phyloP scores from a whole-genome alignment of 768 basidiomycete species.

The Phylloporus sp. region DNA sequence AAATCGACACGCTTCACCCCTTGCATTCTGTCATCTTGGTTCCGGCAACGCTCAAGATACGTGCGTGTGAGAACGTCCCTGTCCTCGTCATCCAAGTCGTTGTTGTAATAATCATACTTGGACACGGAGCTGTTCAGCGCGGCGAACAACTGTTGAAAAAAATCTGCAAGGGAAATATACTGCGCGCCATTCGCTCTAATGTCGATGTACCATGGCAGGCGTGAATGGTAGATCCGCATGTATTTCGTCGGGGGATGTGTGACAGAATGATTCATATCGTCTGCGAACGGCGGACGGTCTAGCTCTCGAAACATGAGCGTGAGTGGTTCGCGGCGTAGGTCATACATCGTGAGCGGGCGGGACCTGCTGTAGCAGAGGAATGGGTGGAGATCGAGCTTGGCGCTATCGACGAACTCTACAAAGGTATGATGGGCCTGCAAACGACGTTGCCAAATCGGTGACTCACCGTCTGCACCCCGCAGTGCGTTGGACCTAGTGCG shows the following conservation, averaged over 20 bases:
- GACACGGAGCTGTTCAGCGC: slow-evolving; percentile 45
- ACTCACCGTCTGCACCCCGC: slow-evolving; percentile 20
- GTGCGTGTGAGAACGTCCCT: slow-evolving; percentile 41
- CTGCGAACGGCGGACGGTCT: slow-evolving; percentile 38
- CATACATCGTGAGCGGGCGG: slow-evolving; percentile 41
- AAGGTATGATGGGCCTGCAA: not conserved
- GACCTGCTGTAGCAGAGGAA: slow-evolving; percentile 22
- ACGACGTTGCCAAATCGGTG: not conserved
- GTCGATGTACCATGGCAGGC: slow-evolving; percentile 68
- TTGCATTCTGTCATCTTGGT: slow-evolving; percentile 29
- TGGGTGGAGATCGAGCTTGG: slow-evolving; percentile 24
- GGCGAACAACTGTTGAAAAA: slow-evolving; percentile 44
- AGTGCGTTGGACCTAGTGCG: slow-evolving; percentile 16
- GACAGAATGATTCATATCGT: slow-evolving; percentile 53
- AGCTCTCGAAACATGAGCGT: slow-evolving; percentile 45
- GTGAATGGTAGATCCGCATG: slow-evolving; percentile 55
- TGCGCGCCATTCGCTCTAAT: slow-evolving; percentile 38
- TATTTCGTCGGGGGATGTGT: slow-evolving; percentile 45
- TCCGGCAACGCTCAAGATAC: slow-evolving; percentile 44
- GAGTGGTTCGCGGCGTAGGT: slow-evolving; percentile 44
- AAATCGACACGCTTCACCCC: slow-evolving; percentile 62
- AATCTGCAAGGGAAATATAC: slow-evolving; percentile 58
- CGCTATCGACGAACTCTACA: slow-evolving; percentile 23
- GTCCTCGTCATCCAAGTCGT: slow-evolving; percentile 46
- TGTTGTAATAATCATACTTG: slow-evolving; percentile 56